Conservation (phyloP, 1,284 basidiomycete genomes). For the Tilletia walkeri region DNA sequence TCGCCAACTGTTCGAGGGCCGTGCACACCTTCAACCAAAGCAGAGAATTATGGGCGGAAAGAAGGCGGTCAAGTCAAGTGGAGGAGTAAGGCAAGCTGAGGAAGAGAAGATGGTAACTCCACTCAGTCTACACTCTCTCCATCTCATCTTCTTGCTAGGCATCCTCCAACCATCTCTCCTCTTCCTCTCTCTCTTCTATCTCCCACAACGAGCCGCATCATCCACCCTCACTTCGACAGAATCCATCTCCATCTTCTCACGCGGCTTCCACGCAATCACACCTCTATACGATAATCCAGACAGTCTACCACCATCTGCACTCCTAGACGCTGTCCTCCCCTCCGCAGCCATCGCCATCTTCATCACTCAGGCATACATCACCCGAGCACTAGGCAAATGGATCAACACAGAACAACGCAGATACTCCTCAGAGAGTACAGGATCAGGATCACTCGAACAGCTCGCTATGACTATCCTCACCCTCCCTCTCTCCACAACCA, state of each 20-base stretch:
- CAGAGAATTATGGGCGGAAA: no score
- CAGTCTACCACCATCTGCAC: not conserved
- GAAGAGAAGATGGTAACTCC: not conserved
- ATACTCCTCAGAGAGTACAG: not conserved
- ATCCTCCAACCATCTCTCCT: not conserved
- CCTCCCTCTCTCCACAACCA: not conserved
- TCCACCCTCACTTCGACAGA: not conserved
- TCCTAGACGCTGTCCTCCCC: not conserved
- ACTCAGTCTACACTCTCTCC: slow-evolving; percentile 1
- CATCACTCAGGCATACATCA: slow-evolving; percentile 12
- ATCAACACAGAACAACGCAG: not conserved
- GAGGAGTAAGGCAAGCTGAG: no score
- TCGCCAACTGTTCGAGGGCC: no score
- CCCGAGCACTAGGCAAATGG: slow-evolving; percentile 11
- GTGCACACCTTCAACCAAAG: no score
- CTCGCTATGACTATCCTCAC: slow-evolving; percentile 2
- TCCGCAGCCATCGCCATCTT: slow-evolving; percentile 3
- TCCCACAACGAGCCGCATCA: not conserved
- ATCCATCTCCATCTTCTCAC: not conserved
- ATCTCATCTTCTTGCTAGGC: slow-evolving; percentile 2
- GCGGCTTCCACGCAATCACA: not conserved
- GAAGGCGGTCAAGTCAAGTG: no score
- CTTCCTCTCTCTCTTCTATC: not conserved
- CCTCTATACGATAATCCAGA: not conserved
- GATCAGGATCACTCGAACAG: not conserved